phyloP scores from a whole-genome alignment of 2,329 filamentous ascomycete genomes.

The Colletotrichum sp. region DNA sequence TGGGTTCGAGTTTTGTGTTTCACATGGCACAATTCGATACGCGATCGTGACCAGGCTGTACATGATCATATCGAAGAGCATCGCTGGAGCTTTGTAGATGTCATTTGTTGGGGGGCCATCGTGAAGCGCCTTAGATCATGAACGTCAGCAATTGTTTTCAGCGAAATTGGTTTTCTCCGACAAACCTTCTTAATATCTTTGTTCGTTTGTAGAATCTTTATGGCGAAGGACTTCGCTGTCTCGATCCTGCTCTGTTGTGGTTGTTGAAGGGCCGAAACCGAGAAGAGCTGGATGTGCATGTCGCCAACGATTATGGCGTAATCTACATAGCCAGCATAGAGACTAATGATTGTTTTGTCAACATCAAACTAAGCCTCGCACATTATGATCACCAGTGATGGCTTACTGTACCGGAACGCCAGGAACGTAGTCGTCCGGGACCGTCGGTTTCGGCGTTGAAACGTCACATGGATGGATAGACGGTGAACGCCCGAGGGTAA shows the following conservation, averaged over 20 bases:
- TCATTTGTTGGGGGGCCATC: neutral
- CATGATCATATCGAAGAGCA: neutral
- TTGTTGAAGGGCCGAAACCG: neutral
- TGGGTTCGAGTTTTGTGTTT: neutral
- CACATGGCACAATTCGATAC: neutral
- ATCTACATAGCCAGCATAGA: neutral
- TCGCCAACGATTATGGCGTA: neutral
- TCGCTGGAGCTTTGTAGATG: neutral
- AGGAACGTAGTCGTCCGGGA: neutral
- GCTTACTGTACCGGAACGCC: neutral
- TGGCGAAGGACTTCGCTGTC: neutral
- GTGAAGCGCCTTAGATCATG: neutral
- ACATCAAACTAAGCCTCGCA: no score
- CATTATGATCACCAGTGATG: neutral
- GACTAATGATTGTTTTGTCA: neutral
- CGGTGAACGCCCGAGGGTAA: constrained; percentile 30
- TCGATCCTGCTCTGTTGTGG: neutral
- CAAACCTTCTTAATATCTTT: neutral
- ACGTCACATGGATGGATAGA: constrained; percentile 33
- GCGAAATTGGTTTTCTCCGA: fast-evolving
- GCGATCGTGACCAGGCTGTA: neutral
- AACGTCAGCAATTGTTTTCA: neutral
- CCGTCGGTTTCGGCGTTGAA: constrained; percentile 9
- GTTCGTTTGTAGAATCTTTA: neutral
- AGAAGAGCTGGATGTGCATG: neutral